Evolutionary conservation across 2,329 filamentous ascomycete genomes (phyloP).

Genomic region (Thelonectria olida): DNA sequence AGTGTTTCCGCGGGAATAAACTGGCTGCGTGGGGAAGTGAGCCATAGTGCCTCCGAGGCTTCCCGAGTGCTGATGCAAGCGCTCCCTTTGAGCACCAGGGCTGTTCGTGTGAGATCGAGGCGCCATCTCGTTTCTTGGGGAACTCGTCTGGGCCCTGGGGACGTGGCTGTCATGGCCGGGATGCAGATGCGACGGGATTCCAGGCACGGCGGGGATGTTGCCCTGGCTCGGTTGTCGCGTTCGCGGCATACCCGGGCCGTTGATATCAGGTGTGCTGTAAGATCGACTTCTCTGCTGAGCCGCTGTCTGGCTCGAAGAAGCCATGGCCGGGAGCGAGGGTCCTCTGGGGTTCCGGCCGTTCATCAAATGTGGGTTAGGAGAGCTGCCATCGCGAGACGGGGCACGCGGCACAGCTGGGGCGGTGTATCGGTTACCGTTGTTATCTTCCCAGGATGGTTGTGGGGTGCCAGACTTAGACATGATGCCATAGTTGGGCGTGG

Average conservation of each 20-base stretch:
- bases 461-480: conserved; percentile 72
- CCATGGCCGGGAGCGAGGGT: conserved; percentile 82
- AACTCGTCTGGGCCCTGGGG: conserved; percentile 83
- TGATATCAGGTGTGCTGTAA: conserved; percentile 95
- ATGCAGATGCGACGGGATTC: conserved; percentile 77
- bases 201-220: conserved; percentile 75
- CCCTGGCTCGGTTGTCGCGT: conserved; percentile 63
- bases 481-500: conserved; percentile 68
- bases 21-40: conserved; percentile 65
- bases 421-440: conserved; percentile 86
- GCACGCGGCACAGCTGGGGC: conserved; percentile 86
- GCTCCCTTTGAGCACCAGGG: conserved; percentile 72
- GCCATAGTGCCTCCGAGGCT: conserved; percentile 62
- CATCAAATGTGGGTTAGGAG: conserved; percentile 69
- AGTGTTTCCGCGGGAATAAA: conserved; percentile 59
- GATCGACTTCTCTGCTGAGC: conserved; percentile 80
- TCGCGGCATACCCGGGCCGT: conserved; percentile 70
- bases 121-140: conserved; percentile 75
- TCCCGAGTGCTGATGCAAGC: conserved; percentile 59
- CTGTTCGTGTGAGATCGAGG: conserved; percentile 76
- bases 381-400: conserved; percentile 79
- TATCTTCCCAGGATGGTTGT: conserved; percentile 75
- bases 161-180: conserved; percentile 69
- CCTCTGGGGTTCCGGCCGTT: conserved; percentile 74
- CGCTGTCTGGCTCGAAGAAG: conserved; percentile 63